phyloP scores from a whole-genome alignment of 192 early-diverging fungal species.

The Entomortierella chlamydospora region DNA sequence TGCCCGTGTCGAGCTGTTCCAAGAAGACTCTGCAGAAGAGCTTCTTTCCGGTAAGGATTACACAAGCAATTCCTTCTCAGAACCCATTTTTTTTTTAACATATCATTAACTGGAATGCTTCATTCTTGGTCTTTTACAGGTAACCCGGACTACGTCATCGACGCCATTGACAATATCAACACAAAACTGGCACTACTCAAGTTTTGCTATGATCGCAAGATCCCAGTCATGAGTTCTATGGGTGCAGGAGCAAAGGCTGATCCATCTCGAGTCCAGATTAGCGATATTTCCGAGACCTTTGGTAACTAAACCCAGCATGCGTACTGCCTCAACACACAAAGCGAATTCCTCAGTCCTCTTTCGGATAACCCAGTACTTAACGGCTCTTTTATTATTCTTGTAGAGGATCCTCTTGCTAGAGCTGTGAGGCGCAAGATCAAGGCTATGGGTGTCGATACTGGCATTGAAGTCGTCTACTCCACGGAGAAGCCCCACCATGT shows the following conservation, averaged over 20 bases:
- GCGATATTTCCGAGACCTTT: slow-evolving; percentile 93
- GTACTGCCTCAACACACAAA: no score
- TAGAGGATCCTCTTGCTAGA: slow-evolving; percentile 94
- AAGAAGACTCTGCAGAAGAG: slow-evolving; percentile 70
- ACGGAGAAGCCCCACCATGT: slow-evolving; percentile 94
- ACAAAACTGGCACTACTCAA: slow-evolving; percentile 92
- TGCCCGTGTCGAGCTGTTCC: slow-evolving; percentile 81
- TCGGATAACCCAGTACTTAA: no score
- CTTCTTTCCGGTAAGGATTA: slow-evolving; percentile 74
- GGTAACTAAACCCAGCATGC: no score
- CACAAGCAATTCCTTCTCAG: no score
- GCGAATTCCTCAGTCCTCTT: no score
- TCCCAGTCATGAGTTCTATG: slow-evolving; percentile 94
- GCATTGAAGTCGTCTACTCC: slow-evolving; percentile 95
- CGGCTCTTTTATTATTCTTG: not conserved
- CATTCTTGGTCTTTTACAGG: slow-evolving; percentile 16
- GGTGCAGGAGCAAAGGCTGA: slow-evolving; percentile 98
- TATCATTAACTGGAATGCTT: no score
- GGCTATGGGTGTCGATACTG: slow-evolving; percentile 74
- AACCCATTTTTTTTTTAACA: not conserved
- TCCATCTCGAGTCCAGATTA: slow-evolving; percentile 95
- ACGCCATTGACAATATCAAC: slow-evolving; percentile 97
- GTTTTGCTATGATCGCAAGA: slow-evolving; percentile 81
- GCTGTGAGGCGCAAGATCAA: slow-evolving; percentile 83
- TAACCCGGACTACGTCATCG: slow-evolving; percentile 78